A percentile compares a stretch with the other conserved stretches of the same genome.
Evolutionary conservation across 2,329 filamentous ascomycete species (phyloP).

Genomic region (Helotiales sp.): DNA sequence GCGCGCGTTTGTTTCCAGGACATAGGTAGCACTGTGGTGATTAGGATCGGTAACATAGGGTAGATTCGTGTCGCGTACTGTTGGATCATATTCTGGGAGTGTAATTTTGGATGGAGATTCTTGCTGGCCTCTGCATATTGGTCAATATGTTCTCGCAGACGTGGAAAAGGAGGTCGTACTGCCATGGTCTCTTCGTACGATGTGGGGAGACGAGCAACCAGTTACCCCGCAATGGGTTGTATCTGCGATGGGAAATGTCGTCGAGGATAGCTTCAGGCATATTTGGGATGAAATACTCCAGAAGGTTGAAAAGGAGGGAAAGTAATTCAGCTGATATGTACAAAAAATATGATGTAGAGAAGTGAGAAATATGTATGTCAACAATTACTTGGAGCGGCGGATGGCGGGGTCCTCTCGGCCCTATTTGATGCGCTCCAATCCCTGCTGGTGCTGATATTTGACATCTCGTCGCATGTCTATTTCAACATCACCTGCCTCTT

Average conservation of each 20-base stretch:
- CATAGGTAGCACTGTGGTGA: conserved; percentile 83
- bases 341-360: not conserved
- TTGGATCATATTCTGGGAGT: conserved; percentile 79
- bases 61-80: conserved; percentile 43
- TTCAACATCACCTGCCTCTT: not conserved
- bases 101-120: conserved; percentile 68
- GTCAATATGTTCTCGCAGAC: conserved; percentile 8
- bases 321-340: too few species aligned
- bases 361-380: not conserved
- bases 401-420: conserved; percentile 1
- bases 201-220: conserved; percentile 96
- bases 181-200: conserved; percentile 95
- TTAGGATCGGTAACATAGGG: conserved; percentile 18
- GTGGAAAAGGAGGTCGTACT: conserved; percentile 57
- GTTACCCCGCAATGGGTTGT: conserved; percentile 85
- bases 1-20: conserved; percentile 84
- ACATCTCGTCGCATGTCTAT: not conserved
- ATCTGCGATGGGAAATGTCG: conserved; percentile 95
- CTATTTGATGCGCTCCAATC: conserved; percentile 1
- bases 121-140: conserved; percentile 67
- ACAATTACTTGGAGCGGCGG: too few species aligned
- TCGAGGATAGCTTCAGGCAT: conserved; percentile 81
- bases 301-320: not conserved
- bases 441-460: not conserved
- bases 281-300: not conserved